Base-by-base conservation (phyloP, 257 asterid species). In the Anisodus tanguticus region DNA sequence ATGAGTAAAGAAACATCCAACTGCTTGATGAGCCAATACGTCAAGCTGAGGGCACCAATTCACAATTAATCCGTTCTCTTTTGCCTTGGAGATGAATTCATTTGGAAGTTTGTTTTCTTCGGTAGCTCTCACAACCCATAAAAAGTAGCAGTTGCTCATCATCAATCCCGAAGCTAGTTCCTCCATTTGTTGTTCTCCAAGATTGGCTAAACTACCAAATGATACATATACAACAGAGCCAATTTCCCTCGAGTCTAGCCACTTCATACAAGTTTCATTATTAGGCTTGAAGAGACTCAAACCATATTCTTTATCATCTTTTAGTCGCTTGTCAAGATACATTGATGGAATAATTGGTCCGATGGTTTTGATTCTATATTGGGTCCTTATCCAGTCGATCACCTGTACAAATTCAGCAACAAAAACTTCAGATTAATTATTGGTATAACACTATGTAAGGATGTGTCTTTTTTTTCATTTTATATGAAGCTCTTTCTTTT, bases 31-130 rank as follows among this genome's bases (percentile, higher is more conserved):
- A 8, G 88, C 45, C 70, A 87, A 10, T 12, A 85, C 90, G 1
- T 85, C 82, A 1, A 87, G 82, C 9, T 85, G 90, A 9, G 90
- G 85, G 77, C 90, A 83, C 90, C 90, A 85, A 12, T 59, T 81
- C 76, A 85, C 85, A 0, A 85, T 55, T 4, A 85, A 83, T 55
- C 90, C 86, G 39, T 55, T 84, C 31, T 55, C 55, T 35, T 58
- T 49, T 10, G 26, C 8, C 35, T 81, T 80, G 9, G 77, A 71
- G 47, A 15, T 11, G 78, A 85, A 60, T 37, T 85, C 22, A 12
- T 16, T 57, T 8, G 85, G 68, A 3, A 85, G 82, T 13, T 85
- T 85, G 22, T 12, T 37, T 3, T 59, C 47, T 31, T 85, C 87
- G 0, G 85, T 19, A 26, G 26, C 16, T 58, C 85, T 76, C 31